Base-by-base conservation (phyloP, 73 alveolate species). In the Uronychia binucleata region DNA sequence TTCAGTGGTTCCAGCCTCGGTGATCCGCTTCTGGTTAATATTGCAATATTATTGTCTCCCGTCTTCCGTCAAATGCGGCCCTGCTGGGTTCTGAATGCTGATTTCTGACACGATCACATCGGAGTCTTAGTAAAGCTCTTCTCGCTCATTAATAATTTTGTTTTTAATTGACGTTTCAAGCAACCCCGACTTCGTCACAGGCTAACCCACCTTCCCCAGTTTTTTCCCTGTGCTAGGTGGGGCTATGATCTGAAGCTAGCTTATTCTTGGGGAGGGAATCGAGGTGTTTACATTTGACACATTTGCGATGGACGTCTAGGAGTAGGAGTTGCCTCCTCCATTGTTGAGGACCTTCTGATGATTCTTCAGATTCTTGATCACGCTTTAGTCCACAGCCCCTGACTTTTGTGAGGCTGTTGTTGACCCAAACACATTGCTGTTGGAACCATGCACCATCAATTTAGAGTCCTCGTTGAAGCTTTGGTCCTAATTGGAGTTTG, bases 1-100 rank as follows among this genome's bases (percentile, higher is more conserved):
- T 19, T 46, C 67, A 46, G 67, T 46, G 67, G 67, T 46, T 46
- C 67, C 67, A 11, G 67, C 67, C 67, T 46, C 67, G n/a, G 67
- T 46, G 19, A 46, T 46, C 19, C 67, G 67, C 19, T 46, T 46
- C 19, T 46, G 19, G 19, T 46, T 46, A 19, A 46, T 46, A 19
- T 46, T 46, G 19, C 67, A 46, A 46, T 46, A 46, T 46, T 46
- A 19, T 19, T 46, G 19, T 19, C 67, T 46, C 67, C 67, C 67
- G 19, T 46, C 67, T 46, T 46, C 67, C 5, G n/a, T 19, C 67
- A 46, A 5, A 46, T 46, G 5, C n/a, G 5, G 19, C 19, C 5
- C 67, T 19, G 5, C 5, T 11, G 67, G 67, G 67, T 46, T 46
- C 19, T 46, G 5, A 46, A 46, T 46, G 67, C 67, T 46, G 67